Percentiles rank a stretch among this genome's conserved stretches.
These are phyloP conservation scores for Panicum hallii DNA, from an alignment of 202 grass and related monocot species.

Conservation along the genomic window DNA sequence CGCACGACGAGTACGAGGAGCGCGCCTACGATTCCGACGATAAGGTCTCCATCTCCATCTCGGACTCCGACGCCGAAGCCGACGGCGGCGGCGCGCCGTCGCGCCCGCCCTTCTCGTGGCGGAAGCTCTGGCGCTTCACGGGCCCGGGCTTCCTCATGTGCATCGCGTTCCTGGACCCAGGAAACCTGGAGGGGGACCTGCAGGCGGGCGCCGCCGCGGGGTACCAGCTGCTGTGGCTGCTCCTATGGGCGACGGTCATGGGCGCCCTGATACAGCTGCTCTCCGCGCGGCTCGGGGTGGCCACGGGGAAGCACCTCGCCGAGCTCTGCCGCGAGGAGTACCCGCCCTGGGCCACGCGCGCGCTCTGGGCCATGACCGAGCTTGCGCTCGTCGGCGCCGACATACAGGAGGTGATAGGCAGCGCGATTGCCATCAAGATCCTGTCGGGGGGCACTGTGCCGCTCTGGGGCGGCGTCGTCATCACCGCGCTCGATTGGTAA, in stretches of 20 bases:
- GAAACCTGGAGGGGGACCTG: constrained; percentile 94
- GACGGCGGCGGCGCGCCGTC: constrained; percentile 22
- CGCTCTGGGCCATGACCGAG: constrained; percentile 94
- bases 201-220: constrained; percentile 89
- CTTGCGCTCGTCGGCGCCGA: constrained; percentile 92
- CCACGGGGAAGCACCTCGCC: constrained; percentile 88
- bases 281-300: constrained; percentile 81
- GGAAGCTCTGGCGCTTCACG: constrained; percentile 95
- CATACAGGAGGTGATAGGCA: constrained; percentile 98
- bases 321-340: constrained; percentile 97
- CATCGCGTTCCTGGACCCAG: constrained; percentile 95
- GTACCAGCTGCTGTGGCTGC: constrained; percentile 89
- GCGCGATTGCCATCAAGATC: constrained; percentile 98
- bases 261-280: constrained; percentile 86
- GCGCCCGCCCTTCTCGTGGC: constrained; percentile 85
- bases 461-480: constrained; percentile 90
- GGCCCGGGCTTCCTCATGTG: constrained; percentile 94
- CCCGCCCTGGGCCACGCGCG: constrained; percentile 71
- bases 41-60: constrained; percentile 77
- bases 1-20: constrained; percentile 62
- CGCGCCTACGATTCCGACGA: constrained; percentile 86
- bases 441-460: constrained; percentile 76
- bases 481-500: constrained; percentile 92
- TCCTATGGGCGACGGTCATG: constrained; percentile 88
- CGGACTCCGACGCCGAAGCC: constrained; percentile 59